These are phyloP conservation scores for Yamadazyma takamatsuzukensis DNA, from an alignment of 805 yeast species.

Conservation along the genomic window DNA sequence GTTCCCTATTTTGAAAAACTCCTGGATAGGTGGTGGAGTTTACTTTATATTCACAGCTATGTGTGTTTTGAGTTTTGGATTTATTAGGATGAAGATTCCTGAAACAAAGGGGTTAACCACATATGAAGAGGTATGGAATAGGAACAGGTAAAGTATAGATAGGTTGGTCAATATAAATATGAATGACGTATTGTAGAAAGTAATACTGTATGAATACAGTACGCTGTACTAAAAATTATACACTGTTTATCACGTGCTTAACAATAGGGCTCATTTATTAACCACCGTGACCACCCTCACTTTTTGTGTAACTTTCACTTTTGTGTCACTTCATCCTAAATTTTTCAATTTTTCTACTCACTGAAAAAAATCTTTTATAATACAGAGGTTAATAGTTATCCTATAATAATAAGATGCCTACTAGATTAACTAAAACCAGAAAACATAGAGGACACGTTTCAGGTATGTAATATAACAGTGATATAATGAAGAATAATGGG, in stretches of 20 bases:
- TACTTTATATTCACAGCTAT: constrained; percentile 67
- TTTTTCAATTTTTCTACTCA: background rate
- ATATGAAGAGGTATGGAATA: constrained; percentile 70
- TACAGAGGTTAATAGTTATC: no score
- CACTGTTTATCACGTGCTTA: constrained; percentile 4
- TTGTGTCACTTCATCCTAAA: background rate
- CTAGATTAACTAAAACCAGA: constrained; percentile 99
- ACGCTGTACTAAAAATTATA: no score
- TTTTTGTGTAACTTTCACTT: constrained; percentile 2
- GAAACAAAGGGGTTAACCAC: constrained; percentile 68
- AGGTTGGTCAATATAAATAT: no score
- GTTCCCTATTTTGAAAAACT: constrained; percentile 68
- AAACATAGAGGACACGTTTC: constrained; percentile 99
- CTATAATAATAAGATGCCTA: constrained; percentile 76
- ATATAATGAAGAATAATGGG: no score
- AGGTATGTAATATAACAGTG: constrained; percentile 75
- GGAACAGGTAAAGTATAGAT: no score
- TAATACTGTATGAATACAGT: no score
- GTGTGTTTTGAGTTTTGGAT: constrained; percentile 48
- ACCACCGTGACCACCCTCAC: no score
- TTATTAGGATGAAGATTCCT: constrained; percentile 53
- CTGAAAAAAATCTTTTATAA: constrained; percentile 8
- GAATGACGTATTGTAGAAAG: no score
- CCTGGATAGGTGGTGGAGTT: constrained; percentile 68
- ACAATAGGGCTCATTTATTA: constrained; percentile 9